A percentile compares a stretch with the other conserved stretches of the same genome.
phyloP scores from a whole-genome alignment of 768 basidiomycete species.

The Mycena epipterygia region DNA sequence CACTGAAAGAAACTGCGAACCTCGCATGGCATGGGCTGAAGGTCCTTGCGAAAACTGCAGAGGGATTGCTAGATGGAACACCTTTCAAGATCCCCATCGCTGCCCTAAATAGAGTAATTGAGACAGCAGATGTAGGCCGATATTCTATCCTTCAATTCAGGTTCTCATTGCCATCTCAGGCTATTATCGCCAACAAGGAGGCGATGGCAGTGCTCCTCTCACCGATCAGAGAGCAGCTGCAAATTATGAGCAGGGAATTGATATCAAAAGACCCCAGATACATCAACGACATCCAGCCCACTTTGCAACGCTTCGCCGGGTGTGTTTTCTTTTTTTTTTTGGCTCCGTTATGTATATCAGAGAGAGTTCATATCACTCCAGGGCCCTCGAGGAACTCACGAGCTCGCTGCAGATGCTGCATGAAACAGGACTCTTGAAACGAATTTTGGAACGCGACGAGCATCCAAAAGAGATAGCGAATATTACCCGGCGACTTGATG shows the following conservation, averaged over 20 bases:
- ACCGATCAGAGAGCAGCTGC: neutral
- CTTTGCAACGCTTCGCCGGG: neutral
- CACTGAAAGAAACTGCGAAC: neutral
- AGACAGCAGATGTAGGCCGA: neutral
- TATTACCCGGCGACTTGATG: conserved; percentile 2
- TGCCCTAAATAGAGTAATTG: neutral
- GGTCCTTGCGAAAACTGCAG: neutral
- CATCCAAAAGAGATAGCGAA: neutral
- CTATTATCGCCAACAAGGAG: conserved; percentile 16
- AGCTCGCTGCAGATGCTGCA: neutral
- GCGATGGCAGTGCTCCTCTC: neutral
- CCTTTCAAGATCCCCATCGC: conserved; percentile 15
- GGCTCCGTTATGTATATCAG: too few relatives aligned
- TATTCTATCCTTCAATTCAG: too few relatives aligned
- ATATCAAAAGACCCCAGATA: too few relatives aligned
- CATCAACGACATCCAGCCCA: neutral
- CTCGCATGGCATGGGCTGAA: neutral
- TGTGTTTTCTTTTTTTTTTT: neutral
- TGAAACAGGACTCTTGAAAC: neutral
- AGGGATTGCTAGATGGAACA: conserved; percentile 4
- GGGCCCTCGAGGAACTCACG: neutral
- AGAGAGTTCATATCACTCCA: neutral
- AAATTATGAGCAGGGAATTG: neutral
- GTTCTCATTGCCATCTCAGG: neutral
- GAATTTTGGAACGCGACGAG: neutral